Evolutionary conservation across 2,329 filamentous ascomycete species (phyloP), one percentile per base, ranked within the genome.

Genomic region (Pseudodiploospora longispora): DNA sequence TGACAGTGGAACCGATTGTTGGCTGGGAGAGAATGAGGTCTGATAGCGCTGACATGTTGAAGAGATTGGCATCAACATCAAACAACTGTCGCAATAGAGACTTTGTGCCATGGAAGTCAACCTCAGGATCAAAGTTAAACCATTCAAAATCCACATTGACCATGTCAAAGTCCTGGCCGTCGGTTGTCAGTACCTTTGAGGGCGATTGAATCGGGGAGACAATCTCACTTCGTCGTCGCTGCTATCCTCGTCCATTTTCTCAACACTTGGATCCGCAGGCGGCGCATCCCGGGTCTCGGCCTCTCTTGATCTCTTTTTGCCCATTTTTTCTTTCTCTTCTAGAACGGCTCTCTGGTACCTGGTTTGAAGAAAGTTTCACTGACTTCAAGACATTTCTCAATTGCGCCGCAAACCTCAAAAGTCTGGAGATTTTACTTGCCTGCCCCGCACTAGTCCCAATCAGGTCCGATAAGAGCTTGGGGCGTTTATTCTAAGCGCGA

Each of bases 131-230:
- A 50, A 91, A 95, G 67, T 96, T 94, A 71, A 97, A 98, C 86
- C 89, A 97, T 70, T 98, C 93, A 59, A 98, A 98, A 53, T 97
- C 91, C 46, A 97, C 89, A 60, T 97, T 84, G 52, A 98, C 81
- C 63, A 91, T 85, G 61, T 95, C 86, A 59, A 89, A 85, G 58
- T 95, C 87, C 87, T 95, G 43, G 5, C 32, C 28, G 27, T 19
- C 19, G 19, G 19, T 19, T 36, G 43, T 52, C 33, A 53, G 44
- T 8, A 32, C 3, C 29, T n/a, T 6, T 31, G 10, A 40, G 27
- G 27, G 7, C 12, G 38, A 35, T 27, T 12, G 32, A 30, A 8
- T 33, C 10, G 10, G 32, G 19, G 19, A 19, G 19, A 19, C 19
- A 19, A 19, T 32, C 59, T 55, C 54, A 74, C 76, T 56, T 78